A percentile compares a stretch with the other conserved stretches of the same genome.
Conservation (phyloP, 2,329 filamentous ascomycete genomes). For the Ophiocordyceps polyrhachis-furcata region DNA sequence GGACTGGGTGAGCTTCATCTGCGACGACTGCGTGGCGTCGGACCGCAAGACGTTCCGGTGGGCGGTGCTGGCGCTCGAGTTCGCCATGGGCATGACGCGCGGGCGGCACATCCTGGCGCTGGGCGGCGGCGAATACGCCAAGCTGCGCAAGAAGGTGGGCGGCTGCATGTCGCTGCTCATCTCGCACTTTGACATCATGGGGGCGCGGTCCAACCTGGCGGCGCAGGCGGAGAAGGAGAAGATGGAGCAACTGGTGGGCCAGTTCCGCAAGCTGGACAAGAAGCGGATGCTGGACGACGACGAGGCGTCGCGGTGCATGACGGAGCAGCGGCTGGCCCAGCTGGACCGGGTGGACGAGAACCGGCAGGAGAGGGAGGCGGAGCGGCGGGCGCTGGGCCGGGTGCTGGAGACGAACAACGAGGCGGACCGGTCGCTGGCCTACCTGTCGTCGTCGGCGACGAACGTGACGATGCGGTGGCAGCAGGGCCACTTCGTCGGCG, state of each 20-base stretch:
- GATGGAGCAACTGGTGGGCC: slow-evolving; percentile 60
- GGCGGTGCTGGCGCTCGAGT: slow-evolving; percentile 89
- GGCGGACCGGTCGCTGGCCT: slow-evolving; percentile 84
- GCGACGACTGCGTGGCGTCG: slow-evolving; percentile 84
- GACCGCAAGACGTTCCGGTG: slow-evolving; percentile 94
- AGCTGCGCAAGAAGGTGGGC: slow-evolving; percentile 70
- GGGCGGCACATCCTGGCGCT: slow-evolving; percentile 86
- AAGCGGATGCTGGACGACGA: slow-evolving; percentile 59
- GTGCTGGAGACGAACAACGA: slow-evolving; percentile 92
- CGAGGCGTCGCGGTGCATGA: slow-evolving; percentile 60
- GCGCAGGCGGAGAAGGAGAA: slow-evolving; percentile 87
- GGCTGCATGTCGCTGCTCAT: slow-evolving; percentile 96
- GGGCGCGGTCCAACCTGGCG: slow-evolving; percentile 77
- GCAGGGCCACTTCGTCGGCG: slow-evolving; percentile 94
- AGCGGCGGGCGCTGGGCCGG: slow-evolving; percentile 71
- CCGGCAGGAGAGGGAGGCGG: slow-evolving; percentile 62
- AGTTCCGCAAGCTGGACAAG: slow-evolving; percentile 61
- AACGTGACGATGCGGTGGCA: slow-evolving; percentile 96
- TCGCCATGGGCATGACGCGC: slow-evolving; percentile 92
- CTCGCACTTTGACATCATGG: slow-evolving; percentile 98
- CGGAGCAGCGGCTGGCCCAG: slow-evolving; percentile 54
- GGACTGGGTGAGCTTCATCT: slow-evolving; percentile 97
- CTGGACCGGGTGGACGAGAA: slow-evolving; percentile 60
- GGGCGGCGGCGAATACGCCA: slow-evolving; percentile 71
- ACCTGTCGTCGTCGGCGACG: slow-evolving; percentile 80